Conservation (phyloP, 768 basidiomycete genomes). For the Holtermannia corniformis region DNA sequence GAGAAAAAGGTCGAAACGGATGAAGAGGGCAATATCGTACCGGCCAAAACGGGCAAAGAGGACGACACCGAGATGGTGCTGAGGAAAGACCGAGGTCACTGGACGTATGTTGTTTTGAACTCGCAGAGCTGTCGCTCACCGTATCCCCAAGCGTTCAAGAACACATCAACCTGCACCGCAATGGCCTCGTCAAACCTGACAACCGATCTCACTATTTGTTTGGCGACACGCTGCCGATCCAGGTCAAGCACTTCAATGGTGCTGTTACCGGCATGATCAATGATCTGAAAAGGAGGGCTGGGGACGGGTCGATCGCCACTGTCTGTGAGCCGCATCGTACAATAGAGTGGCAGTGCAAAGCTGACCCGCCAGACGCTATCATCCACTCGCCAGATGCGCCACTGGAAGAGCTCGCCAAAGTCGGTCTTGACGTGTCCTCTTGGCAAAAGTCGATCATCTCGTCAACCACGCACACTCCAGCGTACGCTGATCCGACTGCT, state of each 20-base stretch:
- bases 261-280: conserved; percentile 15
- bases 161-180: conserved; percentile 18
- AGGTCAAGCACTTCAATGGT: conserved; percentile 9
- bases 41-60: background rate
- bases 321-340: conserved; percentile 17
- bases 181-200: conserved; percentile 18
- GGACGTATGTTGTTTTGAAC: conserved; percentile 22
- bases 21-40: background rate
- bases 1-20: conserved; percentile 10
- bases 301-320: conserved; percentile 15
- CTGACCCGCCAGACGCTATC: conserved; percentile 29
- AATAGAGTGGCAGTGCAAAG: too few relatives aligned
- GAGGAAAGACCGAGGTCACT: conserved; percentile 27
- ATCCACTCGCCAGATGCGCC: conserved; percentile 21
- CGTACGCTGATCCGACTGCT: background rate
- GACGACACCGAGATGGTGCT: conserved; percentile 16
- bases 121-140: background rate
- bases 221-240: conserved; percentile 24
- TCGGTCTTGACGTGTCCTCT: conserved; percentile 17
- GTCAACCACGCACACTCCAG: background rate
- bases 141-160: conserved; percentile 24
- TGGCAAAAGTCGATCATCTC: conserved; percentile 5
- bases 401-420: conserved; percentile 10
- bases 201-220: conserved; percentile 16
- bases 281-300: conserved; percentile 20